These are phyloP conservation scores for Rhodosporidiobolus sp. DNA, from an alignment of 768 basidiomycete genomes.

Conservation along the genomic window DNA sequence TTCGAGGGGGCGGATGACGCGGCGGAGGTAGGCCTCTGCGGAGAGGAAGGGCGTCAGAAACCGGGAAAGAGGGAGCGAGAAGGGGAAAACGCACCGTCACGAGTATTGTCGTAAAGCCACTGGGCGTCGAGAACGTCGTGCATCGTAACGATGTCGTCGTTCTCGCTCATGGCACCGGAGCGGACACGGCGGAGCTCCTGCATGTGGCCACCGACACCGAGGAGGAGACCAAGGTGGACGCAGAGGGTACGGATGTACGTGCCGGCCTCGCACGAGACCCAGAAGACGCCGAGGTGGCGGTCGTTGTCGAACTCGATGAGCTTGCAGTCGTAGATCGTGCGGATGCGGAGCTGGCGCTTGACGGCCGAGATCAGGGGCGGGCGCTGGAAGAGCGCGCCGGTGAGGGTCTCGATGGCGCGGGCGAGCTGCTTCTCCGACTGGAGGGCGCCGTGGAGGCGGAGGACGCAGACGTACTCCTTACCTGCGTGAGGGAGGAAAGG, in stretches of 20 bases:
- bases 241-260: constrained; percentile 80
- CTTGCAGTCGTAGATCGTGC: constrained; percentile 94
- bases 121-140: constrained; percentile 99
- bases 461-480: constrained; percentile 97
- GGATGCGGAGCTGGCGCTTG: constrained; percentile 93
- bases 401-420: constrained; percentile 90
- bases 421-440: constrained; percentile 79
- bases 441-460: constrained; percentile 81
- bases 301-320: constrained; percentile 96
- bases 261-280: constrained; percentile 98
- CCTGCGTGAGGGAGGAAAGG: constrained; percentile 50
- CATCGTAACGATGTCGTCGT: constrained; percentile 98
- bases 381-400: constrained; percentile 96
- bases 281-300: constrained; percentile 92
- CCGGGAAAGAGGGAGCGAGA: not conserved
- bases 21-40: constrained; percentile 89
- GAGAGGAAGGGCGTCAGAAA: constrained; percentile 3
- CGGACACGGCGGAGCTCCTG: constrained; percentile 93
- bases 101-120: constrained; percentile 95
- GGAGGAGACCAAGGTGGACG: constrained; percentile 87
- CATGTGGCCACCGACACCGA: constrained; percentile 99
- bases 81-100: constrained; percentile 65
- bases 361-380: constrained; percentile 98
- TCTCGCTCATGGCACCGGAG: constrained; percentile 94
- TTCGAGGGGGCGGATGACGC: constrained; percentile 91